Percentiles rank a stretch among this genome's conserved stretches.
These are phyloP conservation scores for Aspergillus sp. DNA, from an alignment of 2,329 filamentous ascomycete genomes.

Conservation along the genomic window DNA sequence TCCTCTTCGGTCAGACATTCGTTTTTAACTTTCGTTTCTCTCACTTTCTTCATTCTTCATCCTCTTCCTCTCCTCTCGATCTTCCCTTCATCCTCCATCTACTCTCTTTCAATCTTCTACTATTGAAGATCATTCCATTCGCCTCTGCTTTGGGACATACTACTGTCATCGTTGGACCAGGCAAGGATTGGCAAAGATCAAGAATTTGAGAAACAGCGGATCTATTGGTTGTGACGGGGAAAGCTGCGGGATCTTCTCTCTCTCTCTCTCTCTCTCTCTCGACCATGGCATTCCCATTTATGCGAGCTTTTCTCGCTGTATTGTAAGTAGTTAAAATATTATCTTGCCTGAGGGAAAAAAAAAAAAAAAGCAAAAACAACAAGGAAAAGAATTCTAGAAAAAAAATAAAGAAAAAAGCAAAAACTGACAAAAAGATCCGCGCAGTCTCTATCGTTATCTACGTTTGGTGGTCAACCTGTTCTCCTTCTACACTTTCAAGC, in stretches of 20 bases:
- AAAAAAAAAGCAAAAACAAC: neutral
- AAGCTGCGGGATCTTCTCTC: neutral
- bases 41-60: conserved; percentile 7
- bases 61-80: conserved; percentile 10
- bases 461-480: conserved; percentile 77
- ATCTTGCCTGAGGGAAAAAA: neutral
- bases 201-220: neutral
- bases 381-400: neutral
- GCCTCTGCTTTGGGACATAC: conserved; percentile 1
- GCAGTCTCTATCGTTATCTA: conserved; percentile 78
- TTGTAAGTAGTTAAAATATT: conserved; percentile 28
- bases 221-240: conserved; percentile 6
- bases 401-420: neutral
- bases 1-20: conserved; percentile 15
- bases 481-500: conserved; percentile 81
- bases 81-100: conserved; percentile 9
- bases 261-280: neutral
- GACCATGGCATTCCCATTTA: conserved; percentile 33
- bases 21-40: conserved; percentile 13
- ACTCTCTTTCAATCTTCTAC: conserved; percentile 5
- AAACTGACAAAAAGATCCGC: conserved; percentile 5
- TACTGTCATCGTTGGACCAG: conserved; percentile 7
- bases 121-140: conserved; percentile 3
- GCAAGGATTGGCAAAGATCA: neutral
- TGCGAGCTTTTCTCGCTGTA: conserved; percentile 35